These are phyloP conservation scores for Spinacia oleracea DNA, from an alignment of 179 eudicot species.

Conservation along the genomic window DNA sequence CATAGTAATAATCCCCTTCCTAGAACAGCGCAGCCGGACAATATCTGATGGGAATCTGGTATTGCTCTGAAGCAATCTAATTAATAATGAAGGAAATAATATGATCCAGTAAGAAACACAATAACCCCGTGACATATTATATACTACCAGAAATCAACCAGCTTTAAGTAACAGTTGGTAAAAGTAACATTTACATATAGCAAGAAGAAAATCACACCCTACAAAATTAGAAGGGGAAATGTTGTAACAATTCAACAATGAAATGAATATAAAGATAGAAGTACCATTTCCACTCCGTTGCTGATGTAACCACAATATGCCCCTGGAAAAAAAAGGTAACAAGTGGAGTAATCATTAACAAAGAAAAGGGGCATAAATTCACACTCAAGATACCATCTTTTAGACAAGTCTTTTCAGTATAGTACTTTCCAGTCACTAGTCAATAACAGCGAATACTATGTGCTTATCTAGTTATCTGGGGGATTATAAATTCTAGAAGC, in stretches of 20 bases:
- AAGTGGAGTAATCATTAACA: neutral
- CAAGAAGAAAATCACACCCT: too few relatives aligned
- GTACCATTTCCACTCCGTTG: conserved; percentile 82
- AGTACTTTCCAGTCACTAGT: neutral
- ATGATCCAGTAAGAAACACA: neutral
- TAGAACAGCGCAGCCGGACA: neutral
- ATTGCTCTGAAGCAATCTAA: neutral
- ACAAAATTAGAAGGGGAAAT: neutral
- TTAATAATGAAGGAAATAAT: neutral
- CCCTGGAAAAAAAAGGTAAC: conserved; percentile 44
- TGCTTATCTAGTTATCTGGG: neutral
- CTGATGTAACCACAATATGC: conserved; percentile 61
- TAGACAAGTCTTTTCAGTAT: neutral
- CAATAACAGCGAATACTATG: neutral
- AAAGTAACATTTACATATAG: neutral
- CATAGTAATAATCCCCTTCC: neutral
- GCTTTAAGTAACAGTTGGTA: neutral
- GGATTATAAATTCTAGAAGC: conserved; percentile 10
- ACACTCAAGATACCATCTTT: neutral
- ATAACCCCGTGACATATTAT: neutral
- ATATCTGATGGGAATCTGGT: neutral
- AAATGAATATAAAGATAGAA: conserved; percentile 12
- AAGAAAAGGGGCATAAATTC: neutral
- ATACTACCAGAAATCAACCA: neutral
- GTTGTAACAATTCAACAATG: neutral